Conservation (phyloP, 805 yeast species). For the Candida wancherniae region DNA sequence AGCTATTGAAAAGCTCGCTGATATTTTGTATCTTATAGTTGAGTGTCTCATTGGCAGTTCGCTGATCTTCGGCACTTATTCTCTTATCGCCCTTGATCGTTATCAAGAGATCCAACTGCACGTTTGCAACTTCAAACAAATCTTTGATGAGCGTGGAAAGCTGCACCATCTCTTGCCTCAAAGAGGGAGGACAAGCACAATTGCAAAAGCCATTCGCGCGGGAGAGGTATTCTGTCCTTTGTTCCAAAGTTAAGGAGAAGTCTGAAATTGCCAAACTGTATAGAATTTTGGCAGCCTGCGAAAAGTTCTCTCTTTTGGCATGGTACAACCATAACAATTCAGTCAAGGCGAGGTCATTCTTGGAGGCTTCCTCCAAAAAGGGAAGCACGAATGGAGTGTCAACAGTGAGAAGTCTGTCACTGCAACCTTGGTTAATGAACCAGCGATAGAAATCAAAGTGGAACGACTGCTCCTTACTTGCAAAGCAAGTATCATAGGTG, state of each 20-base stretch:
- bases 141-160: constrained; percentile 69
- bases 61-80: constrained; percentile 44
- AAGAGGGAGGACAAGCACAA: constrained; percentile 71
- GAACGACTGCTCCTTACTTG: constrained; percentile 75
- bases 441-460: constrained; percentile 91
- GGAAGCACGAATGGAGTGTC: constrained; percentile 78
- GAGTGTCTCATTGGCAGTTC: constrained; percentile 48
- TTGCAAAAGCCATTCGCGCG: constrained; percentile 92
- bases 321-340: constrained; percentile 85
- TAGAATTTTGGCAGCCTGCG: constrained; percentile 75
- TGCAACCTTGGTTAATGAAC: constrained; percentile 74
- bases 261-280: constrained; percentile 70
- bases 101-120: constrained; percentile 64
- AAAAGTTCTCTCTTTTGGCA: constrained; percentile 73
- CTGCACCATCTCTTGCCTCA: constrained; percentile 71
- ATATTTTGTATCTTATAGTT: constrained; percentile 64
- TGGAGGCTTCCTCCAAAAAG: constrained; percentile 66
- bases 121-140: constrained; percentile 76
- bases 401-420: constrained; percentile 71
- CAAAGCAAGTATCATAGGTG: constrained; percentile 70
- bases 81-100: constrained; percentile 50
- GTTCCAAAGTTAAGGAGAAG: constrained; percentile 60
- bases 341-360: constrained; percentile 64
- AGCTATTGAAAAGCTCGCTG: constrained; percentile 78
- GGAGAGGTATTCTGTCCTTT: constrained; percentile 82